Evolutionary conservation across 306 rosid species (phyloP).

Genomic region (Castanea mollissima): DNA sequence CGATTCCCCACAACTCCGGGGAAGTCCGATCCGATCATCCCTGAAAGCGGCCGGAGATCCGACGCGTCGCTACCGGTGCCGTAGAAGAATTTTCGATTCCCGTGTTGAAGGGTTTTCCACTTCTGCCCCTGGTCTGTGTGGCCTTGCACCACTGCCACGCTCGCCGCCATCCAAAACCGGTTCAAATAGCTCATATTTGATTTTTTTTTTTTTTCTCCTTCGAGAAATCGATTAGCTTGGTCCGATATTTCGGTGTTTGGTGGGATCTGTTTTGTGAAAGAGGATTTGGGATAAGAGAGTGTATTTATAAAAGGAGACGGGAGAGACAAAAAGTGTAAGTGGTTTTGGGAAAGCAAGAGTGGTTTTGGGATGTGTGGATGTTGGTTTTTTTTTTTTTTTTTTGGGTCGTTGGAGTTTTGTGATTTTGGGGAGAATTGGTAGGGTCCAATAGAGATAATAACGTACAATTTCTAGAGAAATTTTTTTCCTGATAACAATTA

Average conservation of each 20-base stretch:
- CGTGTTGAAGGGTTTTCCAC: slow-evolving; percentile 54
- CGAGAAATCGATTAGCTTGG: no score
- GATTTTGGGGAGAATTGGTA: neutral
- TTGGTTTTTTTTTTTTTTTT: no score
- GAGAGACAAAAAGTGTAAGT: neutral
- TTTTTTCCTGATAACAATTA: neutral
- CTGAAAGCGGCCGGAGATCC: slow-evolving; percentile 34
- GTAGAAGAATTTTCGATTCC: slow-evolving; percentile 37
- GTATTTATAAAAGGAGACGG: slow-evolving; percentile 10
- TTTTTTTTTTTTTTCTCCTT: neutral
- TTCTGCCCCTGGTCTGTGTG: slow-evolving; percentile 58
- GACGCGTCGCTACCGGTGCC: slow-evolving; percentile 33
- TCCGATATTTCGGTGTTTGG: neutral
- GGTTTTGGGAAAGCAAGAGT: slow-evolving; percentile 2
- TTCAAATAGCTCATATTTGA: slow-evolving; percentile 49
- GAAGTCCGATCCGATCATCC: slow-evolving; percentile 41
- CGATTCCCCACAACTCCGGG: slow-evolving; percentile 24
- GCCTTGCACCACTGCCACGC: slow-evolving; percentile 69
- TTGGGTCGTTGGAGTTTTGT: neutral
- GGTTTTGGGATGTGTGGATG: slow-evolving; percentile 19
- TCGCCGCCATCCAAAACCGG: slow-evolving; percentile 71
- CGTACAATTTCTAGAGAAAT: neutral
- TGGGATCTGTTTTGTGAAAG: no score
- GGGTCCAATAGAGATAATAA: neutral
- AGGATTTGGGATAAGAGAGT: accelerated